phyloP scores from a whole-genome alignment of 208 protist genomes.

The Jaenimonas drosophilae region DNA sequence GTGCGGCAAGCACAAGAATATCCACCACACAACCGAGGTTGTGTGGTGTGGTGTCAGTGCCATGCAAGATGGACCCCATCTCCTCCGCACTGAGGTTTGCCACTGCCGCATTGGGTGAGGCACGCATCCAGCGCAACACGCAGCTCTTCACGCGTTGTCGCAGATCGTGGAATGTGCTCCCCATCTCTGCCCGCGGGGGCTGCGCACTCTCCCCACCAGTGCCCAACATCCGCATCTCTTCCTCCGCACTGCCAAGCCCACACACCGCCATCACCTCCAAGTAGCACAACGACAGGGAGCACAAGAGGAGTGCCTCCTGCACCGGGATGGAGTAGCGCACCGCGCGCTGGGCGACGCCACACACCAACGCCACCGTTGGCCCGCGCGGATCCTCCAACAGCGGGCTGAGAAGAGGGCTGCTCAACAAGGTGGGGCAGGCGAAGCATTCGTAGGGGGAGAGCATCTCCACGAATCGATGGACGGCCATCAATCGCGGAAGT shows the following conservation, averaged over 20 bases:
- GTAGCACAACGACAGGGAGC: conserved; percentile 31
- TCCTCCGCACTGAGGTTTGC: too few relatives aligned
- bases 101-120: too few relatives aligned
- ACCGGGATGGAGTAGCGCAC: conserved; percentile 25
- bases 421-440: conserved; percentile 46
- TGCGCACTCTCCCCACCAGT: too few relatives aligned
- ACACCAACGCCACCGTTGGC: neutral
- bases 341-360: conserved; percentile 13
- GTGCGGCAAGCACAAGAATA: conserved; percentile 15
- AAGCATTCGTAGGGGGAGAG: conserved; percentile 42
- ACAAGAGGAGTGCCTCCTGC: conserved; percentile 38
- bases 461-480: conserved; percentile 16
- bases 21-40: conserved; percentile 1
- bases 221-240: conserved; percentile 11
- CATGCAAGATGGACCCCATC: too few relatives aligned
- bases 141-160: too few relatives aligned
- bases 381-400: conserved; percentile 1
- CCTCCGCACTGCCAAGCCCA: too few relatives aligned
- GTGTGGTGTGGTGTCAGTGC: neutral
- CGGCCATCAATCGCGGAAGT: neutral
- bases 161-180: too few relatives aligned
- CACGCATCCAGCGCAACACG: too few relatives aligned
- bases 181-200: too few relatives aligned
- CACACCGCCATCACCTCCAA: conserved; percentile 28
- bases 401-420: conserved; percentile 34